Base-by-base conservation (phyloP, 257 asterid genomes). In the Ilex aquifolium region DNA sequence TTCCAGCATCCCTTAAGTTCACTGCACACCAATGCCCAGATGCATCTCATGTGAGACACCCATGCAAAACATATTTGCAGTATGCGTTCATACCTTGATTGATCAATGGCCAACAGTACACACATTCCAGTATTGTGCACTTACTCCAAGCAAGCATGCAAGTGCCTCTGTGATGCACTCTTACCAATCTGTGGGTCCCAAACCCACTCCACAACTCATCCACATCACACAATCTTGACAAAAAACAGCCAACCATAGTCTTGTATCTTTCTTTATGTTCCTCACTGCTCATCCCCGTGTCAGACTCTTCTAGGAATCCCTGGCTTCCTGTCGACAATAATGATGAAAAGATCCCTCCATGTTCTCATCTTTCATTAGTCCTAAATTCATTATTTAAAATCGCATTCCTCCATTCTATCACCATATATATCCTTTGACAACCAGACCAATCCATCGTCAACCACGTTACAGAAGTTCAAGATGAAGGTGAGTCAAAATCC, bases 401-500 rank as follows among this genome's bases (percentile, higher is more conserved):
- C 57, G 17, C 16, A 52, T 58, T 65, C 69, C 62, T 69, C 79
- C 55, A 68, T 40, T 10, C 58, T 46, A 10, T 46, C 51, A 3
- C 51, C 5, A 46, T 46, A 2, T 46, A 32, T 60, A 17, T 66
- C 50, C 65, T 49, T 56, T 30, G 59, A 7, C 67, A 61, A 68
- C 32, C 56, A 59, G 63, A 69, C 59, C 55, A 16, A 76, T 58
- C 66, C 69, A 74, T 63, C 69, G 30, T 57, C 69, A 74, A 61
- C 59, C 53, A 61, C 55, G 73, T 71, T 61, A 63, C 55, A 66
- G 70, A 67, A 76, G 58, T 80, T 76, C 67, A 77, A 70, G 66
- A 90, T 87, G 95, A 85, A 83, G 83, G 97, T 87, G 67, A 77
- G 93, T 77, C 66, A 62, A 60, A 69, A 64, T 44, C 53, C 64